Conservation (phyloP, 2,329 filamentous ascomycete species). For the Trichoderma simmonsii region DNA sequence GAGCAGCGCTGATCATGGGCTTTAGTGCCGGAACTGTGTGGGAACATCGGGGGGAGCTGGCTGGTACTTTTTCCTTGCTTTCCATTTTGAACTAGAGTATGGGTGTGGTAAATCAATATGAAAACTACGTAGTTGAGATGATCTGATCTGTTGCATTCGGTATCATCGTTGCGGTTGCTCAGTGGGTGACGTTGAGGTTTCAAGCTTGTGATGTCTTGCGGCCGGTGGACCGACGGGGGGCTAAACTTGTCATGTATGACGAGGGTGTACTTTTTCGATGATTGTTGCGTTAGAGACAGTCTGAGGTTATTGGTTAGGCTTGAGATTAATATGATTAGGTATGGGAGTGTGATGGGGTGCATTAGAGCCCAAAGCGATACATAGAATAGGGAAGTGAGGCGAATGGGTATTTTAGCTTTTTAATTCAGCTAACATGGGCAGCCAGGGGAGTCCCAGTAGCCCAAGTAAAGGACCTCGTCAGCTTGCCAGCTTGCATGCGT, state of each 20-base stretch:
- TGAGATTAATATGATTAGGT: background rate
- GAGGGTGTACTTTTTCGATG: background rate
- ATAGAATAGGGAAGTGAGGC: too few species aligned
- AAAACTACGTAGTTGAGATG: background rate
- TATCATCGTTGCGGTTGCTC: background rate
- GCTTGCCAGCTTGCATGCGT: too few species aligned
- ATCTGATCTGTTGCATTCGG: background rate
- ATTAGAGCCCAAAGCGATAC: background rate
- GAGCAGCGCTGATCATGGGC: background rate
- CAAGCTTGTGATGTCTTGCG: background rate
- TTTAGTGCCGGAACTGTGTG: background rate
- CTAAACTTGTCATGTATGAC: background rate
- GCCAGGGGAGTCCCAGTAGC: rapidly evolving
- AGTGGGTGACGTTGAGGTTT: background rate
- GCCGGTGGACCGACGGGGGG: too few species aligned
- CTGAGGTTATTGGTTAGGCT: background rate
- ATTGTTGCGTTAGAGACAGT: background rate
- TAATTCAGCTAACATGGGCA: background rate
- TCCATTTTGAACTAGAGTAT: background rate
- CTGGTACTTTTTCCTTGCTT: background rate
- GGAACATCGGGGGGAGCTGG: background rate
- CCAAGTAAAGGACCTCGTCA: background rate
- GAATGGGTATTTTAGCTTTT: background rate
- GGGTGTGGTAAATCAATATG: background rate
- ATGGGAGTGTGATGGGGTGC: background rate